phyloP scores from a whole-genome alignment of 345 rosid genomes.

The Moringa oleifera region DNA sequence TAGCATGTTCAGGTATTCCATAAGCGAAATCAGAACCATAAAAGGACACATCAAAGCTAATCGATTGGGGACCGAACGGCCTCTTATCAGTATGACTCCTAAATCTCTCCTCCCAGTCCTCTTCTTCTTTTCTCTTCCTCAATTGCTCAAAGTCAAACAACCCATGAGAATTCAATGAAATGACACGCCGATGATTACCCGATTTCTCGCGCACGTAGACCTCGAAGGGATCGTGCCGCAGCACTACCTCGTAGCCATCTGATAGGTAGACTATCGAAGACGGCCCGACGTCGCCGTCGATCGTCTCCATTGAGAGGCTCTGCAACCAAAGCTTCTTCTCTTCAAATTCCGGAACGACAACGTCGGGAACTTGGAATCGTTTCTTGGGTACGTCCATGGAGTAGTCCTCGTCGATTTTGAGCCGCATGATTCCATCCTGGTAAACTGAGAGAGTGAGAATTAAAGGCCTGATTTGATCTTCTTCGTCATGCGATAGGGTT shows the following conservation, averaged over 20 bases:
- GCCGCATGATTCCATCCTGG: slow-evolving; percentile 59
- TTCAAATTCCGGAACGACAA: slow-evolving; percentile 56
- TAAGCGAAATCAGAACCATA: slow-evolving; percentile 77
- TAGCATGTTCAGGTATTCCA: slow-evolving; percentile 91
- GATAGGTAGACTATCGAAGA: slow-evolving; percentile 64
- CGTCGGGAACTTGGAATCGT: slow-evolving; percentile 88
- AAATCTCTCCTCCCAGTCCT: slow-evolving; percentile 92
- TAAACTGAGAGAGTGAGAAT: slow-evolving; percentile 66
- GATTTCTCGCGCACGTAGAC: slow-evolving; percentile 63
- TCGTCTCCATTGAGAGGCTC: slow-evolving; percentile 42
- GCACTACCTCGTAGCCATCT: slow-evolving; percentile 69
- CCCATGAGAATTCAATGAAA: slow-evolving; percentile 77
- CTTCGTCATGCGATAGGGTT: slow-evolving; percentile 21
- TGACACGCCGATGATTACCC: slow-evolving; percentile 43
- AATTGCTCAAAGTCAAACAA: slow-evolving; percentile 90
- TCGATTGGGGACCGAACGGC: slow-evolving; percentile 88
- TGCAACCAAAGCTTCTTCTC: slow-evolving; percentile 68
- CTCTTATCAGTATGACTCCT: slow-evolving; percentile 71
- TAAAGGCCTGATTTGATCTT: slow-evolving; percentile 50
- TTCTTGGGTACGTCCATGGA: slow-evolving; percentile 46
- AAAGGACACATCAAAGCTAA: slow-evolving; percentile 91
- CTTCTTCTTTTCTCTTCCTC: slow-evolving; percentile 57
- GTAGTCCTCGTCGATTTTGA: slow-evolving; percentile 80
- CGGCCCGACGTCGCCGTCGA: slow-evolving; percentile 40
- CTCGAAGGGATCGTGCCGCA: slow-evolving; percentile 84